Base-by-base conservation (phyloP, 129 eudicot genomes). In the Flaveria robusta region DNA sequence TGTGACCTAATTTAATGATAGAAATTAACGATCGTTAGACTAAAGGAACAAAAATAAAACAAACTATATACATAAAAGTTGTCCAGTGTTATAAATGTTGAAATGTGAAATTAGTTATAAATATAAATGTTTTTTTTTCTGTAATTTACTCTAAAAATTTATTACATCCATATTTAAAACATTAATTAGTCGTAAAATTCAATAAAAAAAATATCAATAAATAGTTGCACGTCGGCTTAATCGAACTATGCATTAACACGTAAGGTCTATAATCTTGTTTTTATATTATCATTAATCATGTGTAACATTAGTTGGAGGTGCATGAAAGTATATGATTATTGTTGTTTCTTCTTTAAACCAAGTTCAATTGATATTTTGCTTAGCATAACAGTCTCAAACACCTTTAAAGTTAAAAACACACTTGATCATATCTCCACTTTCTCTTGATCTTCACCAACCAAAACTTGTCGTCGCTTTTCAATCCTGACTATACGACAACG, bases 351-450 rank as follows among this genome's bases (percentile, higher is more conserved):
- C 49, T 26, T 29, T n/a, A 42, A 5, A 64, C 45, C 13, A 43
- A 43, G 9, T 43, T 8, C 49, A 45, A 18, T 64, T n/a, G 15
- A 49, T 75, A 19, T 12, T 23, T 19, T 64, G 63, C 71, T 75
- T 75, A 55, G 15, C 46, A 68, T 68, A 77, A 54, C 19, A 39
- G 50, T 65, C 39, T 63, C 46, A 27, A 75, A 34, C 26, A 68
- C 62, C n/a, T 66, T 10, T 68, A 77, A 77, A 69, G 81, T 29
- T 56, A 42, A 67, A 64, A 67, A 54, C 68, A 54, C 74, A 74
- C 45, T 42, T 51, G 27, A 58, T 59, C 23, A 1, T 27, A 27
- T 45, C 31, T 45, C 29, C 23, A 26, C 43, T 56, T 63, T 64
- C 47, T 71, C 56, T 76, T 37, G 7, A 77, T 77, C 13, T 41